Evolutionary conservation across 805 yeast genomes (phyloP), one percentile per base, ranked within the genome.

Genomic region (Sungouiella blattae): DNA sequence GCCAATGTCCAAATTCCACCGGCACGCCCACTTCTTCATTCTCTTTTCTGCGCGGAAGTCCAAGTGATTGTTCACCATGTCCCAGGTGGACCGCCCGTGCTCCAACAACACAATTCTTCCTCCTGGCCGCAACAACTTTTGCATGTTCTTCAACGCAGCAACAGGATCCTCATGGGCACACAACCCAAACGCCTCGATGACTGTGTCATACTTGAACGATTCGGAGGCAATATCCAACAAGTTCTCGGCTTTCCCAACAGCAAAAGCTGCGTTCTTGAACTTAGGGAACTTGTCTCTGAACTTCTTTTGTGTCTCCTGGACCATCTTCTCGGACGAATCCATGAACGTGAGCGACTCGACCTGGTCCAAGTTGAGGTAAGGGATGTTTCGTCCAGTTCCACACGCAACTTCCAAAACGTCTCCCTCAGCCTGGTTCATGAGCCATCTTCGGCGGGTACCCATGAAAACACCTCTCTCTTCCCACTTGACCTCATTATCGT

Each of bases 161-260:
- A 85, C 87, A 0, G 98, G 98, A 54, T 93, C 95, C 47, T 89
- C 83, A 53, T 93, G 97, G 0, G 98, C 89, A 62, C 98, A 93
- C 30, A 93, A 66, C 0, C 98, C 98, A 64, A 93, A 93, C 0
- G 97, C 86, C 60, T 93, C 98, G 31, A 86, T 73, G 16, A 93
- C 83, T 0, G 97, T 89, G 55, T 93, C 98, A 55, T 91, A 93
- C 52, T 80, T 80, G 40, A 83, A 70, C 2, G 50, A 44, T 15
- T 55, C 58, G 24, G 53, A 41, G 1, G 87, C 78, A 29, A 88
- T 54, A 2, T 75, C 66, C 2, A 76, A 71, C 47, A 88, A 69
- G 43, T 86, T 86, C 57, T 88, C 96, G 3, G 96, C 96, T 48
- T 77, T 80, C 16, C 96, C 96, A 32, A 84, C 87, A 2, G 91